These are phyloP conservation scores for Lachnum nothofagi DNA, from an alignment of 2,329 filamentous ascomycete species.

Conservation along the genomic window DNA sequence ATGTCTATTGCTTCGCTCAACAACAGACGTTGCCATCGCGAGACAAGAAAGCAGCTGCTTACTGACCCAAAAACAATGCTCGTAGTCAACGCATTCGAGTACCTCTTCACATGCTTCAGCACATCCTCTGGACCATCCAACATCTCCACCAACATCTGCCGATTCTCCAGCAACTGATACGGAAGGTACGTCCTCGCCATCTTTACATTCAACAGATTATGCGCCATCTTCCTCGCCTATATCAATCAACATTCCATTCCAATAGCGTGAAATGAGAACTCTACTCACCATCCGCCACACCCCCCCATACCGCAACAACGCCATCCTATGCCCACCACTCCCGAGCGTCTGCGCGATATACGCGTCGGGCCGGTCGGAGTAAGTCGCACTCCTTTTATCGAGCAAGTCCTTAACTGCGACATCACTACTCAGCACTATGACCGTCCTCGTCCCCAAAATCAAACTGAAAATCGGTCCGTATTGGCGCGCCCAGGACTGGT, in stretches of 20 bases:
- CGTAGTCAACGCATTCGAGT: slow-evolving; percentile 44
- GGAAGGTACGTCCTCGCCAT: slow-evolving; percentile 30
- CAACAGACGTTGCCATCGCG: too few relatives aligned
- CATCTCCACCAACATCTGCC: slow-evolving; percentile 44
- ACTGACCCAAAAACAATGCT: slow-evolving; percentile 34
- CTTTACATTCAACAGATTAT: slow-evolving; percentile 33
- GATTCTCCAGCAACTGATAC: slow-evolving; percentile 44
- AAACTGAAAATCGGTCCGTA: slow-evolving; percentile 21
- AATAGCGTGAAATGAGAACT: not conserved
- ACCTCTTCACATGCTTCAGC: slow-evolving; percentile 44
- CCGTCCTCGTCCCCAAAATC: slow-evolving; percentile 18
- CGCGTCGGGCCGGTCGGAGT: slow-evolving; percentile 11
- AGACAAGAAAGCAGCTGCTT: too few relatives aligned
- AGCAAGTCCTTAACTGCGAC: slow-evolving; percentile 19
- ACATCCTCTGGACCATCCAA: slow-evolving; percentile 37
- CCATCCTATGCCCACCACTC: slow-evolving; percentile 41
- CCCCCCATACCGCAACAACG: slow-evolving; percentile 35
- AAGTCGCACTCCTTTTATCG: slow-evolving; percentile 18
- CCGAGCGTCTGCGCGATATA: slow-evolving; percentile 28
- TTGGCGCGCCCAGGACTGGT: slow-evolving; percentile 20
- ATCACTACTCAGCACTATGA: slow-evolving; percentile 17
- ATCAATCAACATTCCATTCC: not conserved
- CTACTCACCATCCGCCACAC: slow-evolving; percentile 37
- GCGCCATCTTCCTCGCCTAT: slow-evolving; percentile 39
- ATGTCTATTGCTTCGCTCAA: too few relatives aligned